Percentiles rank a stretch among this genome's conserved stretches.
phyloP scores from a whole-genome alignment of 805 yeast species.

The Yamadazyma tumulicola region DNA sequence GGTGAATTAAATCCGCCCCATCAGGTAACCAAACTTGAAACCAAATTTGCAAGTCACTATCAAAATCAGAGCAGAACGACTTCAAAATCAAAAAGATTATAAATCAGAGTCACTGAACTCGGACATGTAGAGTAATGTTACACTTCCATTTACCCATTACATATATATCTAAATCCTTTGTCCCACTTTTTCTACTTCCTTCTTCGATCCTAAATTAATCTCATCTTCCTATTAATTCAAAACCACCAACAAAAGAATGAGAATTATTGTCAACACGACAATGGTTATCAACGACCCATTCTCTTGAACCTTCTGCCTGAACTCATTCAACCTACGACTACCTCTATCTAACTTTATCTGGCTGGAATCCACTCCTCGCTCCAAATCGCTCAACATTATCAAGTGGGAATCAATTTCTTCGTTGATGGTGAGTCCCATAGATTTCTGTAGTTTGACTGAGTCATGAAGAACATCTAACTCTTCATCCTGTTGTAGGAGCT shows the following conservation, averaged over 20 bases:
- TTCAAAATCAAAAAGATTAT: too few relatives aligned
- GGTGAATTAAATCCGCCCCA: too few relatives aligned
- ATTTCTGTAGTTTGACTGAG: constrained; percentile 33
- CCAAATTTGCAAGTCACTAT: too few relatives aligned
- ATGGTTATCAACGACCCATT: constrained; percentile 44
- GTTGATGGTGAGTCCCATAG: constrained; percentile 37
- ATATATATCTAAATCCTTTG: too few relatives aligned
- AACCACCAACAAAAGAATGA: constrained; percentile 38
- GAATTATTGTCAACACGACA: constrained; percentile 36
- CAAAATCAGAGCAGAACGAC: too few relatives aligned
- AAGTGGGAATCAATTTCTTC: constrained; percentile 41
- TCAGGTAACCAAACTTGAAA: too few relatives aligned
- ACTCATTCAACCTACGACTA: constrained; percentile 24
- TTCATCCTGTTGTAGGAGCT: constrained; percentile 35
- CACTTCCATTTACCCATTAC: too few relatives aligned
- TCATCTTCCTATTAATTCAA: too few relatives aligned
- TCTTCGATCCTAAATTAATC: too few relatives aligned
- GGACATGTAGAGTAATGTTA: too few relatives aligned
- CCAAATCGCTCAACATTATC: constrained; percentile 38
- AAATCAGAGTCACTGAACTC: too few relatives aligned
- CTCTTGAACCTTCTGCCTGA: constrained; percentile 32
- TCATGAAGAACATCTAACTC: constrained; percentile 31
- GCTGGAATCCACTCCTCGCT: constrained; percentile 37
- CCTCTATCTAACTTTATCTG: constrained; percentile 30
- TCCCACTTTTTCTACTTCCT: too few relatives aligned